Evolutionary conservation across 352 stramenopile genomes (phyloP).

Genomic region (Phytophthora constricta): DNA sequence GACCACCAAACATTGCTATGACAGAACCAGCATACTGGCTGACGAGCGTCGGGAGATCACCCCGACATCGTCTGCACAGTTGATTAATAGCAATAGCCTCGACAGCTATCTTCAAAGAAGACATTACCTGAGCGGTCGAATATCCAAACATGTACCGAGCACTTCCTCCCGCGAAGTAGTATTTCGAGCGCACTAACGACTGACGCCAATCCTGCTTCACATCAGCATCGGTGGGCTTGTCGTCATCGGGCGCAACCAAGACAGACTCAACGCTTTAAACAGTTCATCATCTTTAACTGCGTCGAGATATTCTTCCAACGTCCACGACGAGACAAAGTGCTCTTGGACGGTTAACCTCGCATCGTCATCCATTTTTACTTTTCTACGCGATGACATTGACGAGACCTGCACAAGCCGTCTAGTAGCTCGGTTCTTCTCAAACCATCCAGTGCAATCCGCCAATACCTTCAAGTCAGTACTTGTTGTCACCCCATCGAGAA

Average conservation of each 20-base stretch:
- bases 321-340: slow-evolving; percentile 14
- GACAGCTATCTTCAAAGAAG: slow-evolving; percentile 1
- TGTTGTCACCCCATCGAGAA: slow-evolving; percentile 7
- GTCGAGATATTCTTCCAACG: slow-evolving; percentile 10
- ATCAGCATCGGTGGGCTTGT: neutral
- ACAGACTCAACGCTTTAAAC: neutral
- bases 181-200: slow-evolving; percentile 10
- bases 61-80: neutral
- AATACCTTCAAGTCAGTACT: neutral
- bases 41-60: neutral
- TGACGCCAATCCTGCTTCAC: neutral
- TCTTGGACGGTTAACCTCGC: neutral
- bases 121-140: neutral
- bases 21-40: slow-evolving; percentile 3
- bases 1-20: neutral
- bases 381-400: neutral
- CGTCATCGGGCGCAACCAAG: slow-evolving; percentile 11
- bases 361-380: neutral
- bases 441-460: neutral
- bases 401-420: neutral
- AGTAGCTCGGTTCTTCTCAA: neutral
- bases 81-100: neutral
- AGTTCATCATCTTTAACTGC: slow-evolving; percentile 15
- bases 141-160: slow-evolving; percentile 16
- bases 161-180: slow-evolving; percentile 15